phyloP scores from a whole-genome alignment of 1,139 yeast genomes.

The Kluyveromyces marxianus region DNA sequence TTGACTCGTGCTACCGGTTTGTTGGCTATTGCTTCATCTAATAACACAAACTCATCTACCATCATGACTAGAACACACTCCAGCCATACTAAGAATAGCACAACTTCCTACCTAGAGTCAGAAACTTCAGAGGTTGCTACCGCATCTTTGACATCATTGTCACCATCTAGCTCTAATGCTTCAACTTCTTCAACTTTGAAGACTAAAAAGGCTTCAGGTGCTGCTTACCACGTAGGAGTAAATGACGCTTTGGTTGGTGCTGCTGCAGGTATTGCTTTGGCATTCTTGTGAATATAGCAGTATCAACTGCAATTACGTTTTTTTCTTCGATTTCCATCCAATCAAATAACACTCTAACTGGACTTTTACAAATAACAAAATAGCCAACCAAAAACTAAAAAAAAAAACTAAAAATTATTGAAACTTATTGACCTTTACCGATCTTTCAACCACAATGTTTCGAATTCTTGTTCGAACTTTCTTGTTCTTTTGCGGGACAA shows the following conservation, averaged over 20 bases:
- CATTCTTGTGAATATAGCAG: slow-evolving; percentile 39
- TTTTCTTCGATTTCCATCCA: neutral
- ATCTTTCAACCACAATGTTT: neutral
- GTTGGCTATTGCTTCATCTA: slow-evolving; percentile 40
- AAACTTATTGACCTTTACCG: slow-evolving; percentile 7
- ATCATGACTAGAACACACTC: slow-evolving; percentile 8
- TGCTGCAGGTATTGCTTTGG: slow-evolving; percentile 43
- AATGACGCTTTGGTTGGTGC: slow-evolving; percentile 29
- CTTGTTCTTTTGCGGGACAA: neutral
- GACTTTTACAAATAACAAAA: slow-evolving; percentile 20
- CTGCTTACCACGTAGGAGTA: slow-evolving; percentile 29
- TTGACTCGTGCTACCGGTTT: slow-evolving; percentile 40
- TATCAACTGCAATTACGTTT: neutral
- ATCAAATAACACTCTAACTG: no score
- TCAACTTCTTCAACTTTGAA: slow-evolving; percentile 15
- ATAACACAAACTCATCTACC: slow-evolving; percentile 9
- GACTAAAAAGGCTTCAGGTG: slow-evolving; percentile 28
- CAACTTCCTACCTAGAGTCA: neutral
- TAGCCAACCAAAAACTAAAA: slow-evolving; percentile 31
- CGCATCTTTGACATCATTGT: slow-evolving; percentile 17
- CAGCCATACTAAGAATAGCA: slow-evolving; percentile 6
- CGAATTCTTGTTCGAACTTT: neutral
- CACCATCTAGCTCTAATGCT: slow-evolving; percentile 21
- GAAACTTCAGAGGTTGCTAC: slow-evolving; percentile 4
- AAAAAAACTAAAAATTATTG: no score